phyloP scores from a whole-genome alignment of 805 yeast genomes.

The Teunomyces panamensis region DNA sequence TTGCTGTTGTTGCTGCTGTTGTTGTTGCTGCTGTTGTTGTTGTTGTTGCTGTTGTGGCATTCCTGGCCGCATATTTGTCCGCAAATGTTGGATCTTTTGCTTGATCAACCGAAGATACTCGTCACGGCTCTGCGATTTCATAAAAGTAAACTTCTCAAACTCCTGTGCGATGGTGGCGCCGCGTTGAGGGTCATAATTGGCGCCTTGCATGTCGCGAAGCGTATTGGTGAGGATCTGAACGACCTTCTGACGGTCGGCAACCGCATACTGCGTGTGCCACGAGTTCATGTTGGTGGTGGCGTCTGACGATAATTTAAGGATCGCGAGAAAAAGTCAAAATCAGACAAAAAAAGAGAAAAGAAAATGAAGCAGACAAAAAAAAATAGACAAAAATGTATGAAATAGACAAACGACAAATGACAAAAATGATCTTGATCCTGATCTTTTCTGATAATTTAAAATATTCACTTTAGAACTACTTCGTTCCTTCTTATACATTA shows the following conservation, averaged over 20 bases:
- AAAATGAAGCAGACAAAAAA: background rate
- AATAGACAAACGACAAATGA: background rate
- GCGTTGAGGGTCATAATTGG: constrained; percentile 31
- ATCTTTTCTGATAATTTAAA: too few relatives aligned
- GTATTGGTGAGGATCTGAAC: constrained; percentile 37
- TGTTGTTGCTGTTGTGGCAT: constrained; percentile 14
- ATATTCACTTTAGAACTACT: too few relatives aligned
- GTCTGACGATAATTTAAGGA: background rate
- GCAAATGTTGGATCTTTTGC: constrained; percentile 36
- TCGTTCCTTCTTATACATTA: too few relatives aligned
- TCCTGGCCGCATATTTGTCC: constrained; percentile 10
- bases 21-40: constrained; percentile 17
- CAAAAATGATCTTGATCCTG: too few relatives aligned
- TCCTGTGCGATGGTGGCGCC: constrained; percentile 57
- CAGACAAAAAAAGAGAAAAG: background rate
- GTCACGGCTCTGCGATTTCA: constrained; percentile 53
- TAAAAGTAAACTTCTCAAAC: constrained; percentile 64
- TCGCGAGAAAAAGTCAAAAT: background rate
- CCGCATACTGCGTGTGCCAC: constrained; percentile 24
- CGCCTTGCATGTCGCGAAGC: constrained; percentile 34
- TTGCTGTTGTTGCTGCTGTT: constrained; percentile 19
- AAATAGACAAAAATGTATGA: background rate
- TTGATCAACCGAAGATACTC: constrained; percentile 50
- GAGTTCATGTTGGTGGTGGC: constrained; percentile 18
- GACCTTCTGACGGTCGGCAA: constrained; percentile 38